Percentiles rank a stretch among this genome's conserved stretches.
Evolutionary conservation across 257 asterid genomes (phyloP).

Genomic region (Nicotiana tomentosiformis): DNA sequence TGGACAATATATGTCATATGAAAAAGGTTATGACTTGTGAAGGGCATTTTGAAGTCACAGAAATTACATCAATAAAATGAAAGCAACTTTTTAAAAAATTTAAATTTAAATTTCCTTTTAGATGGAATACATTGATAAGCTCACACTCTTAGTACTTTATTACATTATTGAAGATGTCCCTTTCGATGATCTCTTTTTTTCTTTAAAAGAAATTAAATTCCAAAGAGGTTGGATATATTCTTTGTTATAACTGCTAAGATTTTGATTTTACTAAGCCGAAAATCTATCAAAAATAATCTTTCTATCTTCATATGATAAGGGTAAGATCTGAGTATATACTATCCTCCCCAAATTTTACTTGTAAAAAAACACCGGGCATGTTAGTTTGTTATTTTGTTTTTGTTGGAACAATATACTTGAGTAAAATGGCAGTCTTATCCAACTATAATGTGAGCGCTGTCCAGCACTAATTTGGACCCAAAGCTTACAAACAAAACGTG

Average conservation of each 20-base stretch:
- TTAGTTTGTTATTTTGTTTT: no score
- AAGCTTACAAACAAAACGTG: not conserved
- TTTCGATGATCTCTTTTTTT: not conserved
- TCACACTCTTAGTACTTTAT: not conserved
- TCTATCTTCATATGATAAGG: no score
- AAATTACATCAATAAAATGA: not conserved
- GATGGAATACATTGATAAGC: not conserved
- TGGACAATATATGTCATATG: no score
- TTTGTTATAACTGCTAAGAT: no score
- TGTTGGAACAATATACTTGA: not conserved
- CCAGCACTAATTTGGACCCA: not conserved
- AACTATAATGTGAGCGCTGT: not conserved
- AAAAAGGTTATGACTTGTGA: not conserved
- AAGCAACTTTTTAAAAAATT: not conserved
- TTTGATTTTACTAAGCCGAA: no score
- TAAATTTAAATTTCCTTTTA: not conserved
- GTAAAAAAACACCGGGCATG: no score
- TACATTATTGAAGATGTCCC: not conserved
- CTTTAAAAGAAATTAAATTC: not conserved
- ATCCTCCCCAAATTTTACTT: no score
- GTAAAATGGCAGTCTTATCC: not conserved
- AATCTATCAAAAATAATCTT: no score
- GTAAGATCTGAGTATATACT: no score
- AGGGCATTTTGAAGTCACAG: not conserved
- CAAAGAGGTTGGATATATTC: not conserved